These are phyloP conservation scores for Sapria himalayana DNA, from an alignment of 345 rosid genomes.

Conservation along the genomic window DNA sequence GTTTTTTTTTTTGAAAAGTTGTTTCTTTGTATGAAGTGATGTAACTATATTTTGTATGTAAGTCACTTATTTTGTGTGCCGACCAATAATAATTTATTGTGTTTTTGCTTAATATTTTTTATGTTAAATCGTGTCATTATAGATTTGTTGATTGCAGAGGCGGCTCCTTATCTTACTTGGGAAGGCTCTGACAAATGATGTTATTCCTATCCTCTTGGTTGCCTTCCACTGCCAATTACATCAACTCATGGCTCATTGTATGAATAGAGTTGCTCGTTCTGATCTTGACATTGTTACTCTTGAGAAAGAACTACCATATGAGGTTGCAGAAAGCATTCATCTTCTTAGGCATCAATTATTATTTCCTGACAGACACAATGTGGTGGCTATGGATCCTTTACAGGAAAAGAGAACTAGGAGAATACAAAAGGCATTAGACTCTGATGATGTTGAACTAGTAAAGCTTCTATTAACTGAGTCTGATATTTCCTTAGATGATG, in stretches of 20 bases:
- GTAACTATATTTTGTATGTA: no score
- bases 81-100: neutral
- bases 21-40: no score
- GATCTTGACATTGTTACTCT: slow-evolving; percentile 13
- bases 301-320: slow-evolving; percentile 18
- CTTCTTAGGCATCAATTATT: slow-evolving; percentile 5
- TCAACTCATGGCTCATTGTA: slow-evolving; percentile 14
- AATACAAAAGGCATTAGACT: slow-evolving; percentile 26
- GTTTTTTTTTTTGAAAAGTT: no score
- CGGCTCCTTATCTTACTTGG: slow-evolving; percentile 16
- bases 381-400: neutral
- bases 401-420: slow-evolving; percentile 14
- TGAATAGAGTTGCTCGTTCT: slow-evolving; percentile 13
- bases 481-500: slow-evolving; percentile 14
- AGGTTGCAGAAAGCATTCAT: slow-evolving; percentile 11
- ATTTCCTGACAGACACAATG: slow-evolving; percentile 4
- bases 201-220: slow-evolving; percentile 18
- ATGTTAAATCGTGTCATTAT: neutral
- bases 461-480: slow-evolving; percentile 18
- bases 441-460: slow-evolving; percentile 20
- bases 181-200: slow-evolving; percentile 21
- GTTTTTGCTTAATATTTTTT: slow-evolving; percentile 4
- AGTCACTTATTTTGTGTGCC: neutral
- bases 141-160: slow-evolving; percentile 14
- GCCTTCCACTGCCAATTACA: slow-evolving; percentile 17